Evolutionary conservation across 768 basidiomycete species (phyloP), one percentile per base, ranked within the genome.

Genomic region (Boletales sp.): DNA sequence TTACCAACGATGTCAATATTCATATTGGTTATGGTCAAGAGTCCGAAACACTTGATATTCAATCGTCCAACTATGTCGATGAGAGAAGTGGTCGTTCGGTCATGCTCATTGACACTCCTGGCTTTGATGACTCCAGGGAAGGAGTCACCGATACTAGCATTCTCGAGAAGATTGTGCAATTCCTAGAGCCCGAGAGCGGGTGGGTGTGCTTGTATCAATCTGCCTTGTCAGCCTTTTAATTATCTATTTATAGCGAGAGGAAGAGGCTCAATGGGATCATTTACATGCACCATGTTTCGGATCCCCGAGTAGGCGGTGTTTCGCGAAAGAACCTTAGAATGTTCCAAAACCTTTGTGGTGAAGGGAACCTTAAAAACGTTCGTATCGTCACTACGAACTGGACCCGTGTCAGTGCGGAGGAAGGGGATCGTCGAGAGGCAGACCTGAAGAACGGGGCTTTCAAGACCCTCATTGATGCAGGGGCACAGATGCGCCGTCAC

Each of bases 351-450:
- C 64, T 80, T n/a, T 80, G 77, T 45, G 77, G 78, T 2, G 69
- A 71, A 21, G 58, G 49, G 12, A 65, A 72, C 11, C 68, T 78
- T 14, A 51, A 60, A 30, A 77, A 72, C 43, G 74, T 79, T 14
- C 60, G 73, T 4, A 69, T 79, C 41, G 70, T 71, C 32, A 78
- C 78, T 2, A 78, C 68, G n/a, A 77, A 72, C 72, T 78, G 77
- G 76, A 67, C 61, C 15, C 55, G 66, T 34, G 65, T 73, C 32
- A 58, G 54, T 9, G 44, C 47, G 18, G 55, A 59, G 6, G 49
- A 66, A 2, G 70, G 63, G 12, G 41, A 53, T 19, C 40, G 41
- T 21, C 62, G 72, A 15, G 70, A 41, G 40, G 21, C 18, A 11
- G 71, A 68, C 19, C 41, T 60, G 30, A 58, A 57, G 8, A 60